Evolutionary conservation across 768 basidiomycete species (phyloP).

Genomic region (Multifurca ochricompacta): DNA sequence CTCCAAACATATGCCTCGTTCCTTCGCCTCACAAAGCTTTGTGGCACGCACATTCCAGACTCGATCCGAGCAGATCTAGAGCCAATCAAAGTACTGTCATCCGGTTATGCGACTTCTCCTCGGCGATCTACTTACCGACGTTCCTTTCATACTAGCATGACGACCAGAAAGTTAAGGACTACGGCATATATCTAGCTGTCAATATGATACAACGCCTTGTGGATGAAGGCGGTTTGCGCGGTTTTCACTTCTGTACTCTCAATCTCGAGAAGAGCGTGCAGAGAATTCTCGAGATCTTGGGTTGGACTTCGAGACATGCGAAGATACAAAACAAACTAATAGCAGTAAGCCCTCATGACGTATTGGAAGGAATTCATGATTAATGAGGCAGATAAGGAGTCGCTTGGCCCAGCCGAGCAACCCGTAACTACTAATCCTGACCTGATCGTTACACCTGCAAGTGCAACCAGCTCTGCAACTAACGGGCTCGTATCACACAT

Average conservation of each 20-base stretch:
- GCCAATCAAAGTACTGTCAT: conserved; percentile 57
- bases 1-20: conserved; percentile 96
- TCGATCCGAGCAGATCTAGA: conserved; percentile 59
- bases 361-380: no score
- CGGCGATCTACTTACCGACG: not conserved
- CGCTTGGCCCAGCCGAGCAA: conserved; percentile 25
- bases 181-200: conserved; percentile 81
- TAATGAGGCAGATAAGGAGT: conserved; percentile 22
- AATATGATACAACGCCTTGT: conserved; percentile 64
- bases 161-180: conserved; percentile 90
- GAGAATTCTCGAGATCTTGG: conserved; percentile 69
- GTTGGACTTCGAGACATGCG: conserved; percentile 48
- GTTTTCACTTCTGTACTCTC: conserved; percentile 92
- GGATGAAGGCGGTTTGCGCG: conserved; percentile 48
- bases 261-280: conserved; percentile 96
- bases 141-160: conserved; percentile 52
- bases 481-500: conserved; percentile 44
- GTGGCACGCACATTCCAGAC: conserved; percentile 69
- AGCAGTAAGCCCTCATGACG: conserved; percentile 35
- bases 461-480: conserved; percentile 56
- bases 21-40: conserved; percentile 82
- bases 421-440: conserved; percentile 26
- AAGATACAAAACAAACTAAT: conserved; percentile 57
- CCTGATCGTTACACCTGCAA: conserved; percentile 54
- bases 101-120: not conserved